Conservation (phyloP, 2,329 filamentous ascomycete genomes). For the Pseudonectria buxi region DNA sequence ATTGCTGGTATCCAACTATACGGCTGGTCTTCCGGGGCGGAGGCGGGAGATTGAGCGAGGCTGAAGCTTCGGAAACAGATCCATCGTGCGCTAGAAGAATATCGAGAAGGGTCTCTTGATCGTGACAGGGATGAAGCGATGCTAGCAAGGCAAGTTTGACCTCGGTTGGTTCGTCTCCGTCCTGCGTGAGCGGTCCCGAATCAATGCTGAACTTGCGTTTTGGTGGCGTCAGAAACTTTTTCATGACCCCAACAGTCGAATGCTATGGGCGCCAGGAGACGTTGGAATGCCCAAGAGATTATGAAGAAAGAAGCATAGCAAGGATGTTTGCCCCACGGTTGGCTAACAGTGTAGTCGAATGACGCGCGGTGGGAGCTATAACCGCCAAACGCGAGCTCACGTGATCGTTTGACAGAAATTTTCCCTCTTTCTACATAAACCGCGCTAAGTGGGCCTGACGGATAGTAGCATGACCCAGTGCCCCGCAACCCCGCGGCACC, state of each 20-base stretch:
- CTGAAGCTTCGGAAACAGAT: constrained; percentile 59
- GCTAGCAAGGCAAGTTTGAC: constrained; percentile 78
- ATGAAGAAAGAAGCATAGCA: no score
- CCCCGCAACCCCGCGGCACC: constrained; percentile 15
- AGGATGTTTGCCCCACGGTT: no score
- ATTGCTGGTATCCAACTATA: constrained; percentile 53
- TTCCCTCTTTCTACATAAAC: no score
- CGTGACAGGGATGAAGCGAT: constrained; percentile 62
- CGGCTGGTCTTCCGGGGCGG: constrained; percentile 28
- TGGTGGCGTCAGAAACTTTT: constrained; percentile 47
- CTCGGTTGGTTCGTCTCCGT: constrained; percentile 74
- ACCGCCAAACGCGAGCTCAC: no score
- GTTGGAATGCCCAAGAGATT: no score
- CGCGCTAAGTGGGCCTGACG: no score
- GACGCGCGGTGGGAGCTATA: no score
- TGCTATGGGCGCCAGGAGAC: no score
- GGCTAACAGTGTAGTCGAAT: no score
- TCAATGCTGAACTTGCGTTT: constrained; percentile 41
- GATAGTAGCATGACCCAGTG: no score
- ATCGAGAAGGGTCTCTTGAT: constrained; percentile 67
- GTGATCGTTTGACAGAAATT: no score
- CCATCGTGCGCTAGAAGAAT: constrained; percentile 72
- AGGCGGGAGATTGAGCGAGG: constrained; percentile 38
- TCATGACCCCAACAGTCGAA: constrained; percentile 36
- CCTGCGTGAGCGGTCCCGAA: constrained; percentile 20